Evolutionary conservation across 192 early-diverging fungal genomes (phyloP).

Genomic region (Coemansia sp.): DNA sequence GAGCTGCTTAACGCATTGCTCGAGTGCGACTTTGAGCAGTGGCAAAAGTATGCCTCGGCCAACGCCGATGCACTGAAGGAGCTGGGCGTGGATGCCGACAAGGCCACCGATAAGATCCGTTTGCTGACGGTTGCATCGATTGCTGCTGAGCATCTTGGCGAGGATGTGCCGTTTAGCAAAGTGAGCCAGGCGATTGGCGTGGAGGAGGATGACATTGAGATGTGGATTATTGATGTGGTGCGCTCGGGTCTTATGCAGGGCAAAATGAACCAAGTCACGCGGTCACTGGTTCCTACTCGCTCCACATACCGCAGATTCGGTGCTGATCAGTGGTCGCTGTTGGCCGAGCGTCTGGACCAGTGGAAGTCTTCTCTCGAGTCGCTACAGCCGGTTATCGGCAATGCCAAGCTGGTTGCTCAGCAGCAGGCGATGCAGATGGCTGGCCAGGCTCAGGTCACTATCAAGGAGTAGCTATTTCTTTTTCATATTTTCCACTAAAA

Average conservation of each 20-base stretch:
- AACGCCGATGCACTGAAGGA: conserved; percentile 59
- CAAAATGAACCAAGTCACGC: conserved; percentile 89
- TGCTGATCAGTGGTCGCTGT: conserved; percentile 72
- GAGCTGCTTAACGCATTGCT: conserved; percentile 58
- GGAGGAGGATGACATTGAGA: conserved; percentile 79
- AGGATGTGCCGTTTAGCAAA: conserved; percentile 70
- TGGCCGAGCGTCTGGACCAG: conserved; percentile 64
- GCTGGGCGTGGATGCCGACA: conserved; percentile 58
- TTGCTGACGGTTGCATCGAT: conserved; percentile 78
- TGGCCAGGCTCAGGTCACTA: conserved; percentile 32
- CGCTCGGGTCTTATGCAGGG: conserved; percentile 90
- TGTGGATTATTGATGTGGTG: conserved; percentile 95
- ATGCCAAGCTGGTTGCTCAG: conserved; percentile 75
- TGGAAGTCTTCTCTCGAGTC: conserved; percentile 82
- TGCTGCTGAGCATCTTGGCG: conserved; percentile 66
- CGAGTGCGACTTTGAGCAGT: conserved; percentile 34
- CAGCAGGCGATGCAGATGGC: conserved; percentile 47
- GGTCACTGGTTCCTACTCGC: conserved; percentile 77
- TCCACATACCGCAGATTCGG: conserved; percentile 84
- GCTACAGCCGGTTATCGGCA: conserved; percentile 82
- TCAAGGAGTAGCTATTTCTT: conserved; percentile 24
- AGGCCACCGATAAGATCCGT: conserved; percentile 78
- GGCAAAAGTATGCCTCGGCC: conserved; percentile 55
- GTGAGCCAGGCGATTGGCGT: conserved; percentile 77
- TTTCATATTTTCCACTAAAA: too few relatives aligned